Base-by-base conservation (phyloP, 2,329 filamentous ascomycete species). In the Dactylellina parvicollis region DNA sequence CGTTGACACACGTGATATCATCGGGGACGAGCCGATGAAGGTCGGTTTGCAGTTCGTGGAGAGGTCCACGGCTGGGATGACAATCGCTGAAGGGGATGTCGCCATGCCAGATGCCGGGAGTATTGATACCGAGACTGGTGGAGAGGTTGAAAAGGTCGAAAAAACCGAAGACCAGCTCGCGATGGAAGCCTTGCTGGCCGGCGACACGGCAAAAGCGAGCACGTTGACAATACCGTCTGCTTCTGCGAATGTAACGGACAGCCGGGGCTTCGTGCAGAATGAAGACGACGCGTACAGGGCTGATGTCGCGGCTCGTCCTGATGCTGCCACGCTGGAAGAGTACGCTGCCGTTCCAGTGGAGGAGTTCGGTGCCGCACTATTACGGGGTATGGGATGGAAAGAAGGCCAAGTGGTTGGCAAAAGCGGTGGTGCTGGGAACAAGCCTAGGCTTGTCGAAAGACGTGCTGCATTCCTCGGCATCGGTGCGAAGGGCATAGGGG, bases 301-400 rank as follows among this genome's bases (percentile, higher is more conserved):
- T 24, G 91, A 94, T 79, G 86, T 93, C 28, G 84, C 86, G 10
- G 83, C 86, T 24, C 89, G 92, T 0, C 92, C 92, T 0, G 90
- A 92, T 20, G 85, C 87, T 28, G 89, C 92, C 2, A 91, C 88
- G 0, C 83, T 96, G 16, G 90, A 91, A 32, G 92, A 95, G 78
- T 98, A 98, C 81, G 89, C 90, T 69, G 88, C 90, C 10, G 90
- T 96, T 74, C 94, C 95, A 0, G 92, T 98, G 14, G 94, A 97
- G 77, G 92, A 97, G 77, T 99, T 98, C 76, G 95, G 95, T 5
- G 90, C 92, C 16, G 92, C 93, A 0, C 84, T 98, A 75, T 85
- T 99, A 34, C 88, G 93, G 30, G 92, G 93, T 8, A 97, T 98
- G 91, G 95, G 95, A 7, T 97, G 94, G 93, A 92, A 97, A 78